These are phyloP conservation scores for Peronosclerospora sorghi DNA, from an alignment of 352 stramenopile genomes.

Conservation along the genomic window DNA sequence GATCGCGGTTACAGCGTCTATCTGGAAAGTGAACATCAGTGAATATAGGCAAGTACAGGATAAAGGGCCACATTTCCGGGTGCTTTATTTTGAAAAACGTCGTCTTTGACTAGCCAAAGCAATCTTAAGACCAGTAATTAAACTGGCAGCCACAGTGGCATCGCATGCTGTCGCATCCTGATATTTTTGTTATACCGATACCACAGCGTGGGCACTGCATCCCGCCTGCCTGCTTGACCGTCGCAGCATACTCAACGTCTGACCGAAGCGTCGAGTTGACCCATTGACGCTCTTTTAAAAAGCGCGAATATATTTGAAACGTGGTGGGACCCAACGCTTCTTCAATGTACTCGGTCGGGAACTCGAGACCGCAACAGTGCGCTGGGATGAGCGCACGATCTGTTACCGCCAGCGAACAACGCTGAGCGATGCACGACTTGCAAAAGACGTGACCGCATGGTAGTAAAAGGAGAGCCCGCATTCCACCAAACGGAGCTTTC, in stretches of 20 bases:
- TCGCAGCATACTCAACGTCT: constrained; percentile 38
- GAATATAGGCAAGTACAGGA: no score
- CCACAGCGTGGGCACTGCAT: constrained; percentile 55
- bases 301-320: constrained; percentile 21
- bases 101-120: no score
- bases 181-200: constrained; percentile 34
- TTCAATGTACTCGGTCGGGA: constrained; percentile 29
- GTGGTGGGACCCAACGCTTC: constrained; percentile 4
- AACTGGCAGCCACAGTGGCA: constrained; percentile 15
- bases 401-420: constrained; percentile 18
- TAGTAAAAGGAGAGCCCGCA: constrained; percentile 3
- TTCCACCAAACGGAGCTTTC: not conserved
- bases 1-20: no score
- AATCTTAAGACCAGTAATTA: no score
- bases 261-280: constrained; percentile 21
- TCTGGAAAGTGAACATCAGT: no score
- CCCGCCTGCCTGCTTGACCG: constrained; percentile 21
- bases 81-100: no score
- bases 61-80: no score
- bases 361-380: constrained; percentile 51
- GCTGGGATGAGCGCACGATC: constrained; percentile 33
- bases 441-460: constrained; percentile 22
- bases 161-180: constrained; percentile 31
- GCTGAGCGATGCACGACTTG: constrained; percentile 15
- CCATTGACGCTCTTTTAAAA: constrained; percentile 36